Evolutionary conservation across 75 land plant genomes (phyloP).

Genomic region (Selaginella moellendorffii): DNA sequence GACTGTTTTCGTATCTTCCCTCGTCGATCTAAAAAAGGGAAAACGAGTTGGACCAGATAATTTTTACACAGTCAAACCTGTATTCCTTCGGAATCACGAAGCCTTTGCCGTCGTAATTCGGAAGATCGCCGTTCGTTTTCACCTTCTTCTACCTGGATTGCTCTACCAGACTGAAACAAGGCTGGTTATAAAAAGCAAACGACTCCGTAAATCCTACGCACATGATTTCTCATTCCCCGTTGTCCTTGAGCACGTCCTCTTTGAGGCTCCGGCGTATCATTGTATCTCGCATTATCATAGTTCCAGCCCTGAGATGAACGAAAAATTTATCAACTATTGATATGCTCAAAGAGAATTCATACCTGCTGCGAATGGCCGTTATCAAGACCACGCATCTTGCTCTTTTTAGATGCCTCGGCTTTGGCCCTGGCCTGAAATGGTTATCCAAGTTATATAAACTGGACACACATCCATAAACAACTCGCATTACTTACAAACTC

Average conservation of each 20-base stretch:
- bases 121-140: not conserved
- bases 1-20: not conserved
- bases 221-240: not conserved
- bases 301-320: not conserved
- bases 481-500: slow-evolving; percentile 39
- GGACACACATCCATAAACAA: not conserved
- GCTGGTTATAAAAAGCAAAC: not conserved
- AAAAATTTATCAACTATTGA: not conserved
- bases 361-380: not conserved
- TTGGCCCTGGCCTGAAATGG: not conserved
- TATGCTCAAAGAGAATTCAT: not conserved
- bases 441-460: not conserved
- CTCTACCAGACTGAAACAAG: not conserved
- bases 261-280: not conserved
- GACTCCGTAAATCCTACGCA: not conserved
- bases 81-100: not conserved
- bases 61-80: not conserved
- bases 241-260: not conserved
- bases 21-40: not conserved
- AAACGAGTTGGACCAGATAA: too few relatives aligned
- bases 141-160: not conserved
- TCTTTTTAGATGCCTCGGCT: not conserved
- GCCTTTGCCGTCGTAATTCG: not conserved
- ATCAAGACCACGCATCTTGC: not conserved
- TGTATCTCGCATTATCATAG: not conserved